Evolutionary conservation across 2,329 filamentous ascomycete species (phyloP).

Genomic region (Aureobasidium sp.): DNA sequence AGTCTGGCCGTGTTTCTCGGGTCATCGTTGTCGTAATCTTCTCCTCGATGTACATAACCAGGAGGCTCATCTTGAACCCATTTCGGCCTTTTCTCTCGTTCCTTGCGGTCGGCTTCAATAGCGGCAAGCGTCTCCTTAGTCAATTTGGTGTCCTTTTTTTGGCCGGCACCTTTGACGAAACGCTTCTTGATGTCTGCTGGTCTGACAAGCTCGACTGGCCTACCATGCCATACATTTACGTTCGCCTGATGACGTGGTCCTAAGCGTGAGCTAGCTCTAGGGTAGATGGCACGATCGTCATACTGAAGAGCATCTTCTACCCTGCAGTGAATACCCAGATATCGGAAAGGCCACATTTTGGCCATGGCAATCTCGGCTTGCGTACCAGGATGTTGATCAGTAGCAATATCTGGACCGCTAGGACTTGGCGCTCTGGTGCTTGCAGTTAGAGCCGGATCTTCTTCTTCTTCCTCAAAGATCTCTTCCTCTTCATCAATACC

Average conservation of each 20-base stretch:
- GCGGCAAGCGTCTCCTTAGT: slow-evolving; percentile 74
- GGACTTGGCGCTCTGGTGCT: slow-evolving; percentile 55
- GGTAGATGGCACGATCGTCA: slow-evolving; percentile 88
- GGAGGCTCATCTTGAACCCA: slow-evolving; percentile 89
- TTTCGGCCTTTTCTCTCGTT: slow-evolving; percentile 75
- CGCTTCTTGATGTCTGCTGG: slow-evolving; percentile 77
- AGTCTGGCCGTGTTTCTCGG: slow-evolving; percentile 66
- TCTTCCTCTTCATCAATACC: slow-evolving; percentile 58
- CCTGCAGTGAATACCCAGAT: slow-evolving; percentile 90
- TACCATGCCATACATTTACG: slow-evolving; percentile 77
- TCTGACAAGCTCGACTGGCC: slow-evolving; percentile 84
- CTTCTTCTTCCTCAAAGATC: slow-evolving; percentile 59
- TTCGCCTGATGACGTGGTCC: slow-evolving; percentile 88
- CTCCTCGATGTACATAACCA: slow-evolving; percentile 78
- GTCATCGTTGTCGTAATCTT: slow-evolving; percentile 67
- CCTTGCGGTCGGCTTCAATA: slow-evolving; percentile 72
- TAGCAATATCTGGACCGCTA: slow-evolving; percentile 41
- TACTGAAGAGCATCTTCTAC: slow-evolving; percentile 94
- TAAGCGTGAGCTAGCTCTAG: slow-evolving; percentile 84
- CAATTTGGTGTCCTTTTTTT: slow-evolving; percentile 69
- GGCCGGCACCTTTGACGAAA: slow-evolving; percentile 52
- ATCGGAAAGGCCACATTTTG: slow-evolving; percentile 92
- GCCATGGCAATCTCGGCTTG: slow-evolving; percentile 87
- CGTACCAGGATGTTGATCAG: slow-evolving; percentile 58
- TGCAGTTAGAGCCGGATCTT: slow-evolving; percentile 43